Percentiles rank a stretch among this genome's conserved stretches.
Evolutionary conservation across 371 early-diverging fungal genomes (phyloP).

Genomic region (Entomophthora muscae): DNA sequence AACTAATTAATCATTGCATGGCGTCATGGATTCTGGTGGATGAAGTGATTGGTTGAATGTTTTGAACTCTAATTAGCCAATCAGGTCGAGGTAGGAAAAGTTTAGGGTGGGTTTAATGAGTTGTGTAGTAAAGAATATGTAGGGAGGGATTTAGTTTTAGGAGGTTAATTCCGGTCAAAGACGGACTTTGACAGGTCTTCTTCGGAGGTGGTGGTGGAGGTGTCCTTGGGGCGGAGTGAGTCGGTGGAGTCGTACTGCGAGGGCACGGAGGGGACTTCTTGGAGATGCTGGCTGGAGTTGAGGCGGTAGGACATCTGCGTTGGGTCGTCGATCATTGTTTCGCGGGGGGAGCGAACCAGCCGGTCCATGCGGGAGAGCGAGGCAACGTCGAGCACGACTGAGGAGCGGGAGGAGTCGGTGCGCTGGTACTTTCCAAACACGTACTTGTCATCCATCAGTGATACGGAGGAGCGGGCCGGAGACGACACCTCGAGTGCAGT

Average conservation of each 20-base stretch:
- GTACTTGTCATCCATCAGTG: neutral
- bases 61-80: too few species aligned
- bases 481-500: neutral
- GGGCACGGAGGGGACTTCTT: neutral
- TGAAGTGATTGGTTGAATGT: too few species aligned
- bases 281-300: neutral
- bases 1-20: too few species aligned
- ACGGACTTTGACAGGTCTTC: too few species aligned
- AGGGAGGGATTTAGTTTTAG: too few species aligned
- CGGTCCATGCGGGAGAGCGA: slow-evolving; percentile 5
- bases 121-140: too few species aligned
- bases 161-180: too few species aligned
- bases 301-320: neutral
- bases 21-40: too few species aligned
- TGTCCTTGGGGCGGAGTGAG: neutral
- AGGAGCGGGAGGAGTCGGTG: neutral
- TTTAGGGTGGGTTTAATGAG: too few species aligned
- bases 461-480: neutral
- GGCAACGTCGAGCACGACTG: neutral
- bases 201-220: too few species aligned
- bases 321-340: neutral
- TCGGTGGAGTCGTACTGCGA: neutral
- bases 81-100: too few species aligned
- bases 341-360: neutral
- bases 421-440: neutral